Evolutionary conservation across 345 rosid genomes (phyloP), one percentile per base, ranked within the genome.

Genomic region (Heritiera littoralis): DNA sequence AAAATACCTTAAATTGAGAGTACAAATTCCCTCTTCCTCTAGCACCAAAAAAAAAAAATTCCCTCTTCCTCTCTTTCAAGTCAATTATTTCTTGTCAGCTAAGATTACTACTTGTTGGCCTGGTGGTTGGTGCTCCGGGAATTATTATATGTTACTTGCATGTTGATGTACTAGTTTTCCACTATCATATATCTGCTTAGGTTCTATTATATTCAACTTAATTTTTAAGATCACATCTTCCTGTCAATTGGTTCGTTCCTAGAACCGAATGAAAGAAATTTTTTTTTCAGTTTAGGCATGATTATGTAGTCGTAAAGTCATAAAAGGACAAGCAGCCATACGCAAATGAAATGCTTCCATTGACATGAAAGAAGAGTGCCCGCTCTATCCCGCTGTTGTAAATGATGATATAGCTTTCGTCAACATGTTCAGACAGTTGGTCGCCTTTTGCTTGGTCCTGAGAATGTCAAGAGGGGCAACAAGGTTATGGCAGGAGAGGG

Each of bases 401-500:
- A 95, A 95, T 28, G 97, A 92, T 13, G 88, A 85, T 61, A 86
- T n/a, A n/a, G 28, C 63, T 82, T 95, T 84, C 86, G 89, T 77
- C 66, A 58, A 14, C 91, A 84, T 38, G 90, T 88, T 6, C 83
- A 87, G 73, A 89, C 80, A 61, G 90, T 92, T 20, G 87, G 88
- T 41, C 77, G 77, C 66, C 86, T 81, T 75, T 77, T 92, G 84
- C 83, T 93, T 60, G 98, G 97, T 69, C 84, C 89, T 0, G 88
- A 88, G 83, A 90, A 88, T 45, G 88, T 89, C 7, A 81, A 69
- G 82, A 80, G 35, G 23, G 87, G 81, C 35, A 8, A 63, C 11
- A 93, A 86, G 79, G 73, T 88, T 46, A 88, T 93, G 94, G 97
- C 91, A 0, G 97, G 97, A 3, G 98, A 93, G 85, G 98, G 93